A percentile compares a stretch with the other conserved stretches of the same genome.
These are phyloP conservation scores for Arabidopsis suecica DNA, from an alignment of 345 rosid genomes.

Conservation along the genomic window DNA sequence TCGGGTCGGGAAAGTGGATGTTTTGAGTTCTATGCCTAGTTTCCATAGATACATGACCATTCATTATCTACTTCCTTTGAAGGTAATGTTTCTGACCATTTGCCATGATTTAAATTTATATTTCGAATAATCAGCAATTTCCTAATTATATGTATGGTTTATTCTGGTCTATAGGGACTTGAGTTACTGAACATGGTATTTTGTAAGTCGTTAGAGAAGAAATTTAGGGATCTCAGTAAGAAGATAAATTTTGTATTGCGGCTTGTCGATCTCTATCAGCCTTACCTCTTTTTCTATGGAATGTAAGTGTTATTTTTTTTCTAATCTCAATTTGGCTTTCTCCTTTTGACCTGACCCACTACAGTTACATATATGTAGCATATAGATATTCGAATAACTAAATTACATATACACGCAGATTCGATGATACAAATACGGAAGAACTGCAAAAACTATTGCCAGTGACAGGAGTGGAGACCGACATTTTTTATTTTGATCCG, in stretches of 20 bases:
- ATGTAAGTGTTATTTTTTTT: slow-evolving; percentile 25
- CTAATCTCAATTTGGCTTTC: not conserved
- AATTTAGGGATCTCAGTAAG: slow-evolving; percentile 6
- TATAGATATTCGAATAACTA: not conserved
- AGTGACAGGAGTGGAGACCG: slow-evolving; percentile 17
- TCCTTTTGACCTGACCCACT: not conserved
- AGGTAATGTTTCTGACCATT: slow-evolving; percentile 50
- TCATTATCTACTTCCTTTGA: slow-evolving; percentile 61
- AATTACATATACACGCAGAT: slow-evolving; percentile 16
- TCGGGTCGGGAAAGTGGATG: slow-evolving; percentile 52
- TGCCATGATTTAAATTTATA: too few species aligned
- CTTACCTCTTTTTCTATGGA: slow-evolving; percentile 45
- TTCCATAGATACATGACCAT: slow-evolving; percentile 75
- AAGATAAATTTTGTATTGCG: slow-evolving; percentile 16
- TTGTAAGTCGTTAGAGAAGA: slow-evolving; percentile 34
- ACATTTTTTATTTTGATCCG: slow-evolving; percentile 56
- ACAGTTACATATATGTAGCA: not conserved
- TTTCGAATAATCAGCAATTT: not conserved
- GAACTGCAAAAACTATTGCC: slow-evolving; percentile 3
- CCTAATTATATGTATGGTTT: not conserved
- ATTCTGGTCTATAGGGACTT: slow-evolving; percentile 35
- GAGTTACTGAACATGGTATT: slow-evolving; percentile 34
- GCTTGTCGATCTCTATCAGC: slow-evolving; percentile 43
- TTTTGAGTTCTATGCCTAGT: slow-evolving; percentile 65
- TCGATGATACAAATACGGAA: slow-evolving; percentile 36